Evolutionary conservation across 169 alveolate genomes (phyloP).

Genomic region (Plasmodium adleri): DNA sequence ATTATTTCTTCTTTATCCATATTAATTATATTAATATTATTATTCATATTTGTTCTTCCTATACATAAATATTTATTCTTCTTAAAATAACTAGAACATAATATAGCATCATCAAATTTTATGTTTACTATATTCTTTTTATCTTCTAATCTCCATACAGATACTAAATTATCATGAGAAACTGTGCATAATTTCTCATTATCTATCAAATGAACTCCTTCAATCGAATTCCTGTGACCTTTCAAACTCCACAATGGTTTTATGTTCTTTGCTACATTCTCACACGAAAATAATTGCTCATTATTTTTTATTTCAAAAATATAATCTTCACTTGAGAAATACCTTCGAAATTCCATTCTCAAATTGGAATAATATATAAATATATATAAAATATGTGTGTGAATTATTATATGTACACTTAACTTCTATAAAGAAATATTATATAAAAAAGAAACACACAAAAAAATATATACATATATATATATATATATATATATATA

Average conservation of each 20-base stretch:
- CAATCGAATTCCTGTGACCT: slow-evolving; percentile 57
- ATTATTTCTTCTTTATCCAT: slow-evolving; percentile 25
- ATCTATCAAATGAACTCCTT: slow-evolving; percentile 49
- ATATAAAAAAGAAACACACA: no score
- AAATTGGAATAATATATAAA: no score
- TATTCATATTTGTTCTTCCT: slow-evolving; percentile 43
- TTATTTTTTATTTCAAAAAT: slow-evolving; percentile 62
- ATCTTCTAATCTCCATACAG: slow-evolving; percentile 24
- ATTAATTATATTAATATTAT: slow-evolving; percentile 46
- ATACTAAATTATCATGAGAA: slow-evolving; percentile 49
- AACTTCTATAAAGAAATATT: no score
- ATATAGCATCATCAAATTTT: slow-evolving; percentile 32
- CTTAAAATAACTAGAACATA: slow-evolving; percentile 42
- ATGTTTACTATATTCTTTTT: slow-evolving; percentile 21
- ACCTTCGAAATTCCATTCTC: slow-evolving; percentile 46
- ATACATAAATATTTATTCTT: slow-evolving; percentile 17
- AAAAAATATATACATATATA: no score
- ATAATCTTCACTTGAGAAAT: slow-evolving; percentile 55
- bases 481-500: no score
- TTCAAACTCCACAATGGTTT: slow-evolving; percentile 68
- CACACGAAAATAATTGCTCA: slow-evolving; percentile 22
- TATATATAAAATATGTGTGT: no score
- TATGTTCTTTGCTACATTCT: slow-evolving; percentile 14
- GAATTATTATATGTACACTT: no score
- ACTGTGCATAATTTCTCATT: slow-evolving; percentile 17